Evolutionary conservation across 306 rosid species (phyloP).

Genomic region (Lathyrus aphaca): DNA sequence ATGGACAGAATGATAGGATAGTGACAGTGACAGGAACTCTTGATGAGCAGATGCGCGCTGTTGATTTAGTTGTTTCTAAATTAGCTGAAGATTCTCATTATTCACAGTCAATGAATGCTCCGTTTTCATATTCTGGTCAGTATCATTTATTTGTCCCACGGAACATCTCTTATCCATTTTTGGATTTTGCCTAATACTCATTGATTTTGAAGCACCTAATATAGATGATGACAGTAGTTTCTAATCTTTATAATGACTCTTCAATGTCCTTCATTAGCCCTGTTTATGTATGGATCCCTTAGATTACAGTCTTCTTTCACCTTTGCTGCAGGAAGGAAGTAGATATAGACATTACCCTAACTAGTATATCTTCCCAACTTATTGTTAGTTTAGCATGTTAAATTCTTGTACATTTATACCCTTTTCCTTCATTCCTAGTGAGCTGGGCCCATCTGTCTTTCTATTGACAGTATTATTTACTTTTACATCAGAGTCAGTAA

Average conservation of each 20-base stretch:
- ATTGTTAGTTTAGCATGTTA: conserved; percentile 31
- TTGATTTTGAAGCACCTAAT: conserved; percentile 26
- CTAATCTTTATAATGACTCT: conserved; percentile 1
- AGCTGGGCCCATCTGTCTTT: conserved; percentile 9
- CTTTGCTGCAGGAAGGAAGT: conserved; percentile 25
- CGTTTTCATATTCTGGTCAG: conserved; percentile 94
- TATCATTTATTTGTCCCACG: conserved; percentile 29
- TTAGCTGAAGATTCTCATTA: conserved; percentile 94
- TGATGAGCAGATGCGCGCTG: conserved; percentile 92
- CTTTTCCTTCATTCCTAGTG: conserved; percentile 18
- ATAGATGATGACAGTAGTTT: conserved; percentile 13
- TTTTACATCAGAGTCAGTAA: conserved; percentile 17
- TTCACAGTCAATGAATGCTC: conserved; percentile 85
- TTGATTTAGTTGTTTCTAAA: conserved; percentile 87
- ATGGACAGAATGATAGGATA: conserved; percentile 90
- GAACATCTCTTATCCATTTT: conserved; percentile 25
- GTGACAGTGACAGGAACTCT: conserved; percentile 89
- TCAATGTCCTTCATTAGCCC: background rate
- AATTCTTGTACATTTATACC: conserved; percentile 3
- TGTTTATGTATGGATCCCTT: conserved; percentile 4
- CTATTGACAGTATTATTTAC: conserved; percentile 7
- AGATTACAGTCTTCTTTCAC: conserved; percentile 21
- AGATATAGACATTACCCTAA: conserved; percentile 27
- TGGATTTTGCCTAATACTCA: background rate
- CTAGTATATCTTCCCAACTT: conserved; percentile 25